These are phyloP conservation scores for Suillus paluster DNA, from an alignment of 768 basidiomycete genomes.

Conservation along the genomic window DNA sequence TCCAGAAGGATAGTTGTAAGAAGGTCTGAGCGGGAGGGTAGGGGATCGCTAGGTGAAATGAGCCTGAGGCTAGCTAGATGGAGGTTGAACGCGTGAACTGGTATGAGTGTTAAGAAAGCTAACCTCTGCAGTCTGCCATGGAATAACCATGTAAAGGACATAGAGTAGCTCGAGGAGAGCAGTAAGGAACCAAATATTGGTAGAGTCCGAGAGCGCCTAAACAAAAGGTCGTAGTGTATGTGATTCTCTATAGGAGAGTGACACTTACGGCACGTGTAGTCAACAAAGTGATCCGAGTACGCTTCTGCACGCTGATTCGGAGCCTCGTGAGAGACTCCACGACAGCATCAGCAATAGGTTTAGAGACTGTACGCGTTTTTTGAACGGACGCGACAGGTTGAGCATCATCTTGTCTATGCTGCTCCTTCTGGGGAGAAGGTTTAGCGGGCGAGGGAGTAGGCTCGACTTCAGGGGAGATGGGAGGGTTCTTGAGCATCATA, in stretches of 20 bases:
- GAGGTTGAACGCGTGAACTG: background rate
- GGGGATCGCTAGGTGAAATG: constrained; percentile 34
- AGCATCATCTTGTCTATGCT: background rate
- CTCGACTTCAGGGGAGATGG: constrained; percentile 43
- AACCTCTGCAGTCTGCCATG: constrained; percentile 55
- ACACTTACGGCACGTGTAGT: constrained; percentile 33
- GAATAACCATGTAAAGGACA: constrained; percentile 54
- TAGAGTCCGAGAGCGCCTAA: constrained; percentile 67
- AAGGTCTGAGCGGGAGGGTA: constrained; percentile 56
- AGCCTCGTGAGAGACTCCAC: constrained; percentile 25
- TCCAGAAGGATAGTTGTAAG: constrained; percentile 53
- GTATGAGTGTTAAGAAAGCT: constrained; percentile 18
- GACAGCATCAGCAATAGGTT: constrained; percentile 24
- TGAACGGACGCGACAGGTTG: constrained; percentile 28
- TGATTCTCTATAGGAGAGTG: background rate
- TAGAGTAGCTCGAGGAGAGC: constrained; percentile 57
- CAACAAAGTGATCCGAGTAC: constrained; percentile 23
- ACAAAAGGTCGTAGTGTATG: constrained; percentile 2
- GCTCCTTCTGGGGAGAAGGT: constrained; percentile 24
- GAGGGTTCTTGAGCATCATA: constrained; percentile 49
- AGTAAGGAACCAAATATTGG: constrained; percentile 62
- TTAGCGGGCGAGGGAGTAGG: constrained; percentile 5
- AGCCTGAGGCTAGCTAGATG: constrained; percentile 2
- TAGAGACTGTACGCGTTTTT: constrained; percentile 27
- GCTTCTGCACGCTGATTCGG: constrained; percentile 21